Percentiles rank a stretch among this genome's conserved stretches.
phyloP scores from a whole-genome alignment of 805 yeast species.

The Diddensiella transvaalensis region DNA sequence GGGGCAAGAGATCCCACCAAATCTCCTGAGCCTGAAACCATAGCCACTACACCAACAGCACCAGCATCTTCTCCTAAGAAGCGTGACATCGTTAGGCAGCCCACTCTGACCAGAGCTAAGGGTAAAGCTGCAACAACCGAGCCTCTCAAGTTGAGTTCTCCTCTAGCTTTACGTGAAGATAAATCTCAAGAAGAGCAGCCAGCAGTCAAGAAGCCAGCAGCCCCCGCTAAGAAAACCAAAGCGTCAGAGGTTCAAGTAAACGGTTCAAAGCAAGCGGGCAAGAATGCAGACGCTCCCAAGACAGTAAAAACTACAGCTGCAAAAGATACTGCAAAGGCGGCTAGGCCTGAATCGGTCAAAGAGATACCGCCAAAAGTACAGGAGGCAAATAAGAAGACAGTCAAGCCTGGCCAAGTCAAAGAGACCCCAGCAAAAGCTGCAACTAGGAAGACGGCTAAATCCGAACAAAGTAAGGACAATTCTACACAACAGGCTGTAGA shows the following conservation, averaged over 20 bases:
- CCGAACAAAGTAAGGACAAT: too few species aligned
- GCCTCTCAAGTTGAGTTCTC: background rate
- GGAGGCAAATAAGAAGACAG: slow-evolving; percentile 1
- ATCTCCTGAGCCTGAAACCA: slow-evolving; percentile 1
- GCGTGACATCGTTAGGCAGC: background rate
- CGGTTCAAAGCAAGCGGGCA: too few species aligned
- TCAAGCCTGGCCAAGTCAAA: background rate
- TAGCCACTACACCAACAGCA: background rate
- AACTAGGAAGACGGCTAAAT: too few species aligned
- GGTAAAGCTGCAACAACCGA: background rate
- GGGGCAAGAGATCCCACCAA: background rate
- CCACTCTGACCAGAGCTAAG: background rate
- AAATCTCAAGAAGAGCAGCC: background rate
- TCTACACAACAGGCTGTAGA: too few species aligned
- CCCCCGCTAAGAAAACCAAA: slow-evolving; percentile 1
- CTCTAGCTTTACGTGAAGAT: background rate
- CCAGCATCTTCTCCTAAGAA: background rate
- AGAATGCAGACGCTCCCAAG: too few species aligned
- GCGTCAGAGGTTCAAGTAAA: too few species aligned
- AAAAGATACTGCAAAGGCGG: slow-evolving; percentile 1
- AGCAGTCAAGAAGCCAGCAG: background rate
- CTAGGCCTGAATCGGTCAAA: background rate
- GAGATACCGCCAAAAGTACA: background rate
- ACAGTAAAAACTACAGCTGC: background rate
- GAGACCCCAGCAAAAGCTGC: background rate